These are phyloP conservation scores for Peronospora belbahrii DNA, from an alignment of 352 stramenopile genomes.

Conservation along the genomic window DNA sequence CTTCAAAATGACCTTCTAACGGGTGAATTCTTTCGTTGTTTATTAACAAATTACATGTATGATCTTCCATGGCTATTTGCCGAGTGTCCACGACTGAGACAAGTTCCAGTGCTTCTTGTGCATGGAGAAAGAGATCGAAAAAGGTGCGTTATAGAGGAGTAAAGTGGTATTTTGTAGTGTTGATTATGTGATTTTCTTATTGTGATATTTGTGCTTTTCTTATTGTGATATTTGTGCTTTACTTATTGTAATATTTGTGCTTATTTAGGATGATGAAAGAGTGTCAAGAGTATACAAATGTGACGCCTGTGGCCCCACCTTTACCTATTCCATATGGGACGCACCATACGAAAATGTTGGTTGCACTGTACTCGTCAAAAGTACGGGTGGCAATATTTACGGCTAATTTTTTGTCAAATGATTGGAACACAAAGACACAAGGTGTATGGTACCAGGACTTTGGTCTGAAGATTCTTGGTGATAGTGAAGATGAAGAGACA, in stretches of 20 bases:
- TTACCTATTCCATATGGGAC: conserved; percentile 79
- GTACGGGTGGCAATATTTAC: conserved; percentile 81
- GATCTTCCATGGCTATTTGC: conserved; percentile 68
- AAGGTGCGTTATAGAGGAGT: too few species aligned
- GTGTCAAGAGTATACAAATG: conserved; percentile 49
- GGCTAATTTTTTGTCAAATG: conserved; percentile 71
- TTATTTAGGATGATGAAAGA: conserved; percentile 59
- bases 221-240: background rate
- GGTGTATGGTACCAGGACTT: conserved; percentile 83
- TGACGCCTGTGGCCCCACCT: conserved; percentile 51
- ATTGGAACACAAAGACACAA: conserved; percentile 83
- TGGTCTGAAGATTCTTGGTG: conserved; percentile 40
- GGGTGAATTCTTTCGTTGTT: conserved; percentile 47
- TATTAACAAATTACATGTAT: conserved; percentile 83
- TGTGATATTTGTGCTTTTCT: background rate
- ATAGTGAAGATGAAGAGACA: conserved; percentile 24
- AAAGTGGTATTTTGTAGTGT: too few species aligned
- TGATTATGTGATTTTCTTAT: background rate
- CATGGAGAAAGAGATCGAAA: conserved; percentile 60
- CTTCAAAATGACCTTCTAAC: conserved; percentile 37
- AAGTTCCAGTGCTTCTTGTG: conserved; percentile 67
- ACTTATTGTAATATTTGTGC: too few species aligned
- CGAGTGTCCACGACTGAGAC: conserved; percentile 43
- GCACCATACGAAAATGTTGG: conserved; percentile 85
- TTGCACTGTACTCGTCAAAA: conserved; percentile 51